Conservation (phyloP, 805 yeast species). For the Wickerhamomyces queroliae region DNA sequence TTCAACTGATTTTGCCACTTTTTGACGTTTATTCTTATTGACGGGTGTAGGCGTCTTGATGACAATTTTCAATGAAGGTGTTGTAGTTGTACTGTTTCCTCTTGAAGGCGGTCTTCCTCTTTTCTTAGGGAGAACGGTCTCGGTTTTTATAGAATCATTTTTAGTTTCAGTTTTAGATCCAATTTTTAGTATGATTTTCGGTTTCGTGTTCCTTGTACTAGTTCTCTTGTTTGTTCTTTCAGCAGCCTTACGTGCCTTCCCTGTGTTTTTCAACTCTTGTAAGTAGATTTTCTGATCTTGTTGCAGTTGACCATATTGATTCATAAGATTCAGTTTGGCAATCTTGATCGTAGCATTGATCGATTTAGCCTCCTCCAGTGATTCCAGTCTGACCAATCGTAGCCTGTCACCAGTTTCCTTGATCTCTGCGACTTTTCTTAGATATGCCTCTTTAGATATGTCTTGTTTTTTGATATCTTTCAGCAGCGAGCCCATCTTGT, state of each 20-base stretch:
- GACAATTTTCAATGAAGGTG: no score
- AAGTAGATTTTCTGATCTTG: slow-evolving; percentile 21
- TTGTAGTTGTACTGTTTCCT: background rate
- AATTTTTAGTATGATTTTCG: slow-evolving; percentile 12
- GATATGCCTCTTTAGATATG: slow-evolving; percentile 6
- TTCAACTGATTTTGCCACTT: no score
- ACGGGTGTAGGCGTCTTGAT: background rate
- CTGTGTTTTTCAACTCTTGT: slow-evolving; percentile 17
- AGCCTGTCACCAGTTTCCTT: slow-evolving; percentile 11
- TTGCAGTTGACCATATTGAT: slow-evolving; percentile 19
- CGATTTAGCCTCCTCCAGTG: slow-evolving; percentile 25
- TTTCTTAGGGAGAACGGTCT: background rate
- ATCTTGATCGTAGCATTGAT: slow-evolving; percentile 16
- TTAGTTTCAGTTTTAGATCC: slow-evolving; percentile 2
- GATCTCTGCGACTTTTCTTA: slow-evolving; percentile 4
- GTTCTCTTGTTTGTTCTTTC: slow-evolving; percentile 17
- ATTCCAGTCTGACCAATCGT: slow-evolving; percentile 20
- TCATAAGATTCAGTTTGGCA: slow-evolving; percentile 16
- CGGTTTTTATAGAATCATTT: background rate
- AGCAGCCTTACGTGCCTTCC: slow-evolving; percentile 9
- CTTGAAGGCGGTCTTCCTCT: slow-evolving; percentile 5
- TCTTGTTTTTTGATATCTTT: slow-evolving; percentile 8
- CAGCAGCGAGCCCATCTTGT: slow-evolving; percentile 11
- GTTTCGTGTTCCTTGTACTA: slow-evolving; percentile 1
- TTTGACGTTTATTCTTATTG: background rate